Evolutionary conservation across 495 filamentous ascomycete species (phyloP).

Genomic region (Penicillium maclennaniae): DNA sequence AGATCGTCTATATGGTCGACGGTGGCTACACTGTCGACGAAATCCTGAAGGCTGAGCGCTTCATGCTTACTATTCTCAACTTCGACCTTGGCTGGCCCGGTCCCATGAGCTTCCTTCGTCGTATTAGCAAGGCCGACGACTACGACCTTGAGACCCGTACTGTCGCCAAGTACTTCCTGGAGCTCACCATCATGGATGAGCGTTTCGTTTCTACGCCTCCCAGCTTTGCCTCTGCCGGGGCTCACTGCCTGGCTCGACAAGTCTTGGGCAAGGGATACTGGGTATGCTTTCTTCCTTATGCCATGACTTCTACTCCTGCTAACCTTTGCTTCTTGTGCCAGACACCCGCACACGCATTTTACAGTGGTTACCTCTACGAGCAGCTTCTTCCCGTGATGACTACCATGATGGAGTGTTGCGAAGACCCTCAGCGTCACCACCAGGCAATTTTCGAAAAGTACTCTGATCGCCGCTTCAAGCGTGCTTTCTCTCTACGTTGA

Average conservation of each 20-base stretch:
- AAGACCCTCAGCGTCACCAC: constrained; percentile 76
- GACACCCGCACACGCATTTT: constrained; percentile 80
- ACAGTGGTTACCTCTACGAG: constrained; percentile 83
- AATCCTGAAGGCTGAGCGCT: constrained; percentile 94
- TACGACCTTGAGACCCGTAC: constrained; percentile 95
- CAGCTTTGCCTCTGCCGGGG: constrained; percentile 86
- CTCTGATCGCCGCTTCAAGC: constrained; percentile 74
- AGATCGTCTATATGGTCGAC: constrained; percentile 99
- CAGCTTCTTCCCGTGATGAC: constrained; percentile 75
- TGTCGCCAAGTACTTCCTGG: constrained; percentile 95
- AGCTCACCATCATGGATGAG: constrained; percentile 97
- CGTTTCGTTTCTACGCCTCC: constrained; percentile 88
- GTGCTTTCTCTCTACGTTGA: constrained; percentile 74
- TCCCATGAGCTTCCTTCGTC: constrained; percentile 94
- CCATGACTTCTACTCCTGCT: constrained; percentile 19
- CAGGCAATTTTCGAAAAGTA: constrained; percentile 88
- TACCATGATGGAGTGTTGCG: constrained; percentile 82
- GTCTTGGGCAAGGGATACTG: constrained; percentile 87
- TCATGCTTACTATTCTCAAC: constrained; percentile 93
- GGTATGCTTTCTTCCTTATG: constrained; percentile 56
- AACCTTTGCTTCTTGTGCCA: constrained; percentile 31
- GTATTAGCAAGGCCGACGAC: constrained; percentile 97
- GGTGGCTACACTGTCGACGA: constrained; percentile 83
- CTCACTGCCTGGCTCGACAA: constrained; percentile 86
- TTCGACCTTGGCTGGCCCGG: constrained; percentile 96